phyloP scores from a whole-genome alignment of 345 rosid genomes.

The Gossypium mustelinum region DNA sequence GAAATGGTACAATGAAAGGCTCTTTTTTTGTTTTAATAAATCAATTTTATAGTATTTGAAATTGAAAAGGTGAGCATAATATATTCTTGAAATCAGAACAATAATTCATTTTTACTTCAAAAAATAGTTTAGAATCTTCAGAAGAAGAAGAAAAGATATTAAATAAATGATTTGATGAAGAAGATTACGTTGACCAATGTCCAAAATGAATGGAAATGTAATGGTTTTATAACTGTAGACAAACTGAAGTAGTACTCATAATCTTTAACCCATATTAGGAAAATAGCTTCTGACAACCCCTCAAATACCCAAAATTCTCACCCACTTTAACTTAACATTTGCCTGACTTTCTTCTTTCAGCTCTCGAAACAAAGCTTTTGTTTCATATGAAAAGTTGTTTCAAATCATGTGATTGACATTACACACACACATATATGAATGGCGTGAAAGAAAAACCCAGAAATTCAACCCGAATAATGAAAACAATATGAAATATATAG shows the following conservation, averaged over 20 bases:
- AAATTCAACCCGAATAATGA: background rate
- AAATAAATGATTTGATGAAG: background rate
- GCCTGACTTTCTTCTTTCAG: background rate
- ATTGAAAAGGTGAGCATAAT: too few relatives aligned
- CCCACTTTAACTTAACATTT: conserved; percentile 6
- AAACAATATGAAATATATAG: background rate
- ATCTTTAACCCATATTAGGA: conserved; percentile 6
- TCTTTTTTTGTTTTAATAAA: too few relatives aligned
- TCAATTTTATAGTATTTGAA: too few relatives aligned
- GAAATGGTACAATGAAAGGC: too few relatives aligned
- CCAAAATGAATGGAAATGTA: background rate
- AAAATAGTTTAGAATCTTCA: background rate
- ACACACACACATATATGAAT: background rate
- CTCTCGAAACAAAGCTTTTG: background rate
- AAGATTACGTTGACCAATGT: background rate
- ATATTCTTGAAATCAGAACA: too few relatives aligned
- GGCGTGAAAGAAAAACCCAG: background rate
- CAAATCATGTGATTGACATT: background rate
- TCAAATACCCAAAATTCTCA: background rate
- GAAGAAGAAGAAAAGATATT: background rate
- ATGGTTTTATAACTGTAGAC: background rate
- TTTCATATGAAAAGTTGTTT: background rate
- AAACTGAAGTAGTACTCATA: background rate
- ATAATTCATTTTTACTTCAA: too few relatives aligned
- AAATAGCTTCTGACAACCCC: background rate